Conservation (phyloP, 495 filamentous ascomycete genomes). For the Astrothelium macrocarpum region DNA sequence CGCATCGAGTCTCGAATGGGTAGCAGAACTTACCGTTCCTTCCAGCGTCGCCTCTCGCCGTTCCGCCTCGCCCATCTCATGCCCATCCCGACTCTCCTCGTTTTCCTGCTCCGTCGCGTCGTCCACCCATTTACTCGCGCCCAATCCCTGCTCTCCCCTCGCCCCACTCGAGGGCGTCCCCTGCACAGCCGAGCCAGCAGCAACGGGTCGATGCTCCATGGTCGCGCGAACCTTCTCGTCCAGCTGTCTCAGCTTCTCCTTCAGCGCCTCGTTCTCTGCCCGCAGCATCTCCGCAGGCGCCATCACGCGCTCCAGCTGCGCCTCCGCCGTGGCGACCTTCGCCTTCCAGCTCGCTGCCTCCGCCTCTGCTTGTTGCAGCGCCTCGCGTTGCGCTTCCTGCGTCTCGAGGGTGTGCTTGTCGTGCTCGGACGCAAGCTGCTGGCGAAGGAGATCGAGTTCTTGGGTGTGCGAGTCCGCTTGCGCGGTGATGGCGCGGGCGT, state of each 20-base stretch:
- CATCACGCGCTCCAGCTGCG: slow-evolving; percentile 3
- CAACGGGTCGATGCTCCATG: background rate
- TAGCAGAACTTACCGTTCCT: background rate
- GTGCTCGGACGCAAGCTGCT: background rate
- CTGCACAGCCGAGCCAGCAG: background rate
- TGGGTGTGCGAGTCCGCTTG: background rate
- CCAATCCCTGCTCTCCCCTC: background rate
- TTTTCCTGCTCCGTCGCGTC: background rate
- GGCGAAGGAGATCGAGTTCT: background rate
- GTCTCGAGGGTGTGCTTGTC: background rate
- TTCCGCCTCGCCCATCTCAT: background rate
- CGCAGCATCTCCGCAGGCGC: background rate
- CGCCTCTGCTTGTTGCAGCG: background rate
- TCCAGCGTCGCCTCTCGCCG: background rate
- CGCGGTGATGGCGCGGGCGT: background rate
- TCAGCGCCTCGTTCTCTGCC: background rate
- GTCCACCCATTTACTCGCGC: background rate
- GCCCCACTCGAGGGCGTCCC: background rate
- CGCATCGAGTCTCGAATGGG: too few relatives aligned
- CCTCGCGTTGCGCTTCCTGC: background rate
- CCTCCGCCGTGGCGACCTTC: background rate
- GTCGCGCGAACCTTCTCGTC: background rate
- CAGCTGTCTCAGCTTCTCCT: background rate
- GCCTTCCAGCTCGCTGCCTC: background rate
- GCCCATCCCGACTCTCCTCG: background rate